Conservation (phyloP, 129 eudicot species). For the Glebionis coronaria region DNA sequence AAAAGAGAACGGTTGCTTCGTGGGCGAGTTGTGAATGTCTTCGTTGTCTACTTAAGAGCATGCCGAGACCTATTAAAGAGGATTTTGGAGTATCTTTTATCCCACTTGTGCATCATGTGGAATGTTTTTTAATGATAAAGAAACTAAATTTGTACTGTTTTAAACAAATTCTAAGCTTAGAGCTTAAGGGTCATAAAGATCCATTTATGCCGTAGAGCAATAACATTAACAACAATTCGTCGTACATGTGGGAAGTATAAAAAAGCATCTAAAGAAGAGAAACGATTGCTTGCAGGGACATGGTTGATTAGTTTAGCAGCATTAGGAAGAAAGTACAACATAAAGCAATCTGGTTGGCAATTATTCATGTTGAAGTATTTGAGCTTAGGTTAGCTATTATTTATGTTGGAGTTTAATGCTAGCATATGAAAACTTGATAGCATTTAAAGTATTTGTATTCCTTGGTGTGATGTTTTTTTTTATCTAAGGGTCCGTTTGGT, state of each 20-base stretch:
- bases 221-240: neutral
- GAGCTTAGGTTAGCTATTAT: no score
- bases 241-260: neutral
- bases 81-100: neutral
- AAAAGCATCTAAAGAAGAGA: neutral
- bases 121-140: no score
- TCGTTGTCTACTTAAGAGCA: neutral
- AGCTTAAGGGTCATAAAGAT: neutral
- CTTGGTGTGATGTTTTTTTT: no score
- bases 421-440: no score
- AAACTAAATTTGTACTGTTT: neutral
- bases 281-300: neutral
- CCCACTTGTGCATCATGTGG: constrained; percentile 1
- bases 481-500: no score
- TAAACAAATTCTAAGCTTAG: neutral
- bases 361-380: neutral
- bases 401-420: no score
- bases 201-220: constrained; percentile 1
- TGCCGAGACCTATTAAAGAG: constrained; percentile 1
- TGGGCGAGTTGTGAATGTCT: neutral
- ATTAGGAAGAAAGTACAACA: neutral
- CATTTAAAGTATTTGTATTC: no score
- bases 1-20: neutral
- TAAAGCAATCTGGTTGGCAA: constrained; percentile 11
- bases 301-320: constrained; percentile 9